Conservation (phyloP, 2,329 filamentous ascomycete genomes). For the Podosphaera xanthii region DNA sequence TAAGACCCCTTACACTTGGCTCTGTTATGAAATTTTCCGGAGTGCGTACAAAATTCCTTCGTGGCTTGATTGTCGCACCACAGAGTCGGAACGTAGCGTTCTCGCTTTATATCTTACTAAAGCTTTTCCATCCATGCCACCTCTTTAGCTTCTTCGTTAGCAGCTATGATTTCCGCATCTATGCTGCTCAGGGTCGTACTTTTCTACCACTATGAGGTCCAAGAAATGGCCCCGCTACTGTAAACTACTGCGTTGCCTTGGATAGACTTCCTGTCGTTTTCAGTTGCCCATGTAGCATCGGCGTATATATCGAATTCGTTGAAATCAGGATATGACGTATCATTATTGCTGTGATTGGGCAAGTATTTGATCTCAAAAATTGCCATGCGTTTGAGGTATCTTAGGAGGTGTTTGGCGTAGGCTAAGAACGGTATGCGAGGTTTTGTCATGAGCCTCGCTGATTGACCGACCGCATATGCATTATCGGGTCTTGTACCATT, state of each 20-base stretch:
- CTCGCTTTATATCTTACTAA: no score
- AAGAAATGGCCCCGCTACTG: neutral
- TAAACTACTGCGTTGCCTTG: neutral
- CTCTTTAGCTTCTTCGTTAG: neutral
- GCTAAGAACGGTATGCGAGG: no score
- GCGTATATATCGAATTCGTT: no score
- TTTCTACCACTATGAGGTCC: neutral
- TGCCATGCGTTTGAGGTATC: no score
- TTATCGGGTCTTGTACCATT: neutral
- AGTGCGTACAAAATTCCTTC: neutral
- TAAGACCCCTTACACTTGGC: no score
- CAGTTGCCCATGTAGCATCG: neutral
- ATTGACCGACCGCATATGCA: neutral
- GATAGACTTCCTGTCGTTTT: neutral
- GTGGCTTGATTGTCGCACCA: neutral
- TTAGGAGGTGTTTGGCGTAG: no score
- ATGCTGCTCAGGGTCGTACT: neutral
- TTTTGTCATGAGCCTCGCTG: no score
- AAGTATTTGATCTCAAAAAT: neutral
- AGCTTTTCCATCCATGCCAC: neutral
- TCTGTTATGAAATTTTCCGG: neutral
- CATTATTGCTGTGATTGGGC: no score
- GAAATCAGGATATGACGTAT: no score
- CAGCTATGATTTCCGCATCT: neutral
- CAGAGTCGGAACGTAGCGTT: neutral